Evolutionary conservation across 768 basidiomycete genomes (phyloP).

Genomic region (Xerocomus spinulosus): DNA sequence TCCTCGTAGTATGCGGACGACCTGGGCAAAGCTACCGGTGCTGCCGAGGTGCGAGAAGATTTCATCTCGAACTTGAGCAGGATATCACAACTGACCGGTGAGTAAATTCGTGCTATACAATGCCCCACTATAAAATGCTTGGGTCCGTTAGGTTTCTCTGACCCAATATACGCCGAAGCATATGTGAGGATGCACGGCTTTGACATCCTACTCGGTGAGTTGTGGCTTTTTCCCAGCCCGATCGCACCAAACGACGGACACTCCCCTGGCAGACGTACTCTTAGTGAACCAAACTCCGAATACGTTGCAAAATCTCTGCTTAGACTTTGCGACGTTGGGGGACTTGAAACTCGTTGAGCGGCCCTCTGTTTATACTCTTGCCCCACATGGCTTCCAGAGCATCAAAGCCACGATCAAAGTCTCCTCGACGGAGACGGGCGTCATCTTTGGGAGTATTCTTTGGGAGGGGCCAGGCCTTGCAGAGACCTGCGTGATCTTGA

Average conservation of each 20-base stretch:
- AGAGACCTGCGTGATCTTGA: constrained; percentile 90
- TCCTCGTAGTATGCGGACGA: constrained; percentile 76
- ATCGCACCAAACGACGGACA: neutral
- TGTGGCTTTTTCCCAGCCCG: neutral
- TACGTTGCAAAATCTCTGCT: constrained; percentile 92
- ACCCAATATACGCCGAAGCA: constrained; percentile 97
- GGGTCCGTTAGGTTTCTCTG: constrained; percentile 73
- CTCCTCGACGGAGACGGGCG: constrained; percentile 96
- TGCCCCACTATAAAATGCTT: neutral
- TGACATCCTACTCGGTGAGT: constrained; percentile 84
- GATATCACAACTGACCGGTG: constrained; percentile 90
- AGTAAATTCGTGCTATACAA: constrained; percentile 7
- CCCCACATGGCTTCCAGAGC: constrained; percentile 95
- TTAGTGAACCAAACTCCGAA: constrained; percentile 94
- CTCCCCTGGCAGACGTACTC: constrained; percentile 66
- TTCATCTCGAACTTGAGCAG: constrained; percentile 91
- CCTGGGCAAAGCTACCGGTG: constrained; percentile 83
- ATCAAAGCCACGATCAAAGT: constrained; percentile 99
- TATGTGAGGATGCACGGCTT: constrained; percentile 98
- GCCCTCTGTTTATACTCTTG: constrained; percentile 90
- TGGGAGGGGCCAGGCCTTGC: constrained; percentile 89
- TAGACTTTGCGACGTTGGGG: constrained; percentile 96
- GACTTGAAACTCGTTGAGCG: constrained; percentile 96
- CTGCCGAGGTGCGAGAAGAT: constrained; percentile 80
- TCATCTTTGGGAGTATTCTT: constrained; percentile 96